These are phyloP conservation scores for Pseudocercospora vitis DNA, from an alignment of 2,329 filamentous ascomycete species.

Conservation along the genomic window DNA sequence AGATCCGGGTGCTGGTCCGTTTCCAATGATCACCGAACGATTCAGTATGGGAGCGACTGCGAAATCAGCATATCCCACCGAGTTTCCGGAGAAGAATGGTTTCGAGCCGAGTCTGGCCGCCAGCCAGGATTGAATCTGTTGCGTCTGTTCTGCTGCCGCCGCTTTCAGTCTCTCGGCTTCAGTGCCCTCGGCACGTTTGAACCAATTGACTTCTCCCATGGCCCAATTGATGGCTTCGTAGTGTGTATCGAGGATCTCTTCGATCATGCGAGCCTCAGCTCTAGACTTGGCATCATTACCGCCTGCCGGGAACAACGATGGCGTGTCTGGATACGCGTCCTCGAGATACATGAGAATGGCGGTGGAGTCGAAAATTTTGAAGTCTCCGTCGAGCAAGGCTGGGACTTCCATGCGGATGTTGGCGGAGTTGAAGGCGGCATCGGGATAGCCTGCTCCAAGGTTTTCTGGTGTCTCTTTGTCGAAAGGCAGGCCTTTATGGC, in stretches of 20 bases:
- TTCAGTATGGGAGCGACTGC: constrained; percentile 33
- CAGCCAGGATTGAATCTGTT: constrained; percentile 32
- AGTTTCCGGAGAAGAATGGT: constrained; percentile 32
- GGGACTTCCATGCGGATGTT: constrained; percentile 42
- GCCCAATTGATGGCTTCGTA: constrained; percentile 38
- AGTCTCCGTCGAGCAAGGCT: constrained; percentile 33
- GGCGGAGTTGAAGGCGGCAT: constrained; percentile 29
- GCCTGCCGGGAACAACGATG: constrained; percentile 24
- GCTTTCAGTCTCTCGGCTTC: constrained; percentile 30
- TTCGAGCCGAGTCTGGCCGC: constrained; percentile 28
- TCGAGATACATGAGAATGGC: constrained; percentile 38
- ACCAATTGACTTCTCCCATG: constrained; percentile 30
- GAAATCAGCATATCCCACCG: constrained; percentile 35
- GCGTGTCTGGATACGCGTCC: constrained; percentile 29
- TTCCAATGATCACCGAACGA: constrained; percentile 27
- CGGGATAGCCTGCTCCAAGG: constrained; percentile 37
- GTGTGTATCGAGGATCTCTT: constrained; percentile 35
- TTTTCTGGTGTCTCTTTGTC: constrained; percentile 36
- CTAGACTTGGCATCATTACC: constrained; percentile 16
- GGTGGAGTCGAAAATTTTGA: constrained; percentile 38
- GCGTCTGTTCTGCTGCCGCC: constrained; percentile 30
- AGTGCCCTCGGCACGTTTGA: constrained; percentile 27
- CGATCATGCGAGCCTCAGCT: constrained; percentile 34
- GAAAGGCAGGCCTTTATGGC: constrained; percentile 41
- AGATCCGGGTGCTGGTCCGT: constrained; percentile 22